A percentile compares a stretch with the other conserved stretches of the same genome.
These are phyloP conservation scores for Ustilago bromivora DNA, from an alignment of 1,284 basidiomycete genomes.

Conservation along the genomic window DNA sequence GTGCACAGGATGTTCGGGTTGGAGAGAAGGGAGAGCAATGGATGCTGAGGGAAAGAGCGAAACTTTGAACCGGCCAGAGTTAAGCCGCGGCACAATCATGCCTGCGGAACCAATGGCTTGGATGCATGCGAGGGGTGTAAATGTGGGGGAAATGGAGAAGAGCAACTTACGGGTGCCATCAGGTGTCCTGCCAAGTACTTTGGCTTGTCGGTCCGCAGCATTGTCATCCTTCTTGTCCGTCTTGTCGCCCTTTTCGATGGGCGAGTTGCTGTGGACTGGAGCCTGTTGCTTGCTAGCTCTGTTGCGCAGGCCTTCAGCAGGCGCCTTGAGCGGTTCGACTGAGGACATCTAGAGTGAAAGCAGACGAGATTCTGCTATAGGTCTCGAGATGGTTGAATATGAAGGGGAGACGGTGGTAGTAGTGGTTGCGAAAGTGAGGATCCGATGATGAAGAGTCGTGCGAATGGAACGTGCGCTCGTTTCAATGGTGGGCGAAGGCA, in stretches of 20 bases:
- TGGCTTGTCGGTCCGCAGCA: constrained; percentile 15
- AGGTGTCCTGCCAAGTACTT: constrained; percentile 47
- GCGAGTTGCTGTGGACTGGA: constrained; percentile 7
- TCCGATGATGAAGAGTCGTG: neutral
- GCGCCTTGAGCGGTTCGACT: constrained; percentile 4
- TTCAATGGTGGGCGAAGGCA: too few species aligned
- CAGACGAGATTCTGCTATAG: neutral
- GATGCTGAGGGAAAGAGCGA: constrained; percentile 3
- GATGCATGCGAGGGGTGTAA: constrained; percentile 7
- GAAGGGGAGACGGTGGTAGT: constrained; percentile 11
- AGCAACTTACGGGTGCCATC: constrained; percentile 45
- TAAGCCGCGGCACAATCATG: constrained; percentile 40
- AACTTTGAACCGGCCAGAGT: constrained; percentile 21
- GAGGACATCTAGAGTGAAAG: constrained; percentile 26
- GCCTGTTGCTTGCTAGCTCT: constrained; percentile 17
- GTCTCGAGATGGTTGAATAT: neutral
- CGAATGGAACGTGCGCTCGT: too few species aligned
- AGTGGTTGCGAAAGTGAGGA: neutral
- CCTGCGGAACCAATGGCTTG: neutral
- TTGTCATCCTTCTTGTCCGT: constrained; percentile 10
- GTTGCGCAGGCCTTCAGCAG: constrained; percentile 44
- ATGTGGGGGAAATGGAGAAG: constrained; percentile 23
- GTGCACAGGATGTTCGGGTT: neutral
- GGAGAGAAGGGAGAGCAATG: neutral
- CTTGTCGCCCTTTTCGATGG: constrained; percentile 8